phyloP scores from a whole-genome alignment of 1,284 basidiomycete genomes.

The Irpex sp. region DNA sequence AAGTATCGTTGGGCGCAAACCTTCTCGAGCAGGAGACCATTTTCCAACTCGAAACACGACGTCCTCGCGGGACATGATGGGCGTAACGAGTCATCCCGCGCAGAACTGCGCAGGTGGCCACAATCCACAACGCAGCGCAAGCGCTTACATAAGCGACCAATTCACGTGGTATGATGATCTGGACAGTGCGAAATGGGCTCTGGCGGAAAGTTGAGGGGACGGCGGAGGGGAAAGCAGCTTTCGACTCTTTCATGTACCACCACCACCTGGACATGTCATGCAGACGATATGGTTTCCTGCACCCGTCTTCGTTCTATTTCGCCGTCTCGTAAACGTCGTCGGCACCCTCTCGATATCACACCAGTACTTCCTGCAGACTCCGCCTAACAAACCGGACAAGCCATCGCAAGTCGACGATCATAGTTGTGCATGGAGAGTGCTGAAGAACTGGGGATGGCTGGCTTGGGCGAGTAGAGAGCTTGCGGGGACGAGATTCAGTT shows the following conservation, averaged over 20 bases:
- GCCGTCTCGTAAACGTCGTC: conserved; percentile 61
- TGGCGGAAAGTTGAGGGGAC: background rate
- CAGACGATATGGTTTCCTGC: conserved; percentile 54
- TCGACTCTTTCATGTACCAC: background rate
- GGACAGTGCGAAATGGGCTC: background rate
- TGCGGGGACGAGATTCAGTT: conserved; percentile 2
- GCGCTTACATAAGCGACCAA: background rate
- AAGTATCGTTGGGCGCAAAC: no score
- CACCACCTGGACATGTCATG: conserved; percentile 33
- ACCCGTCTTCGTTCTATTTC: conserved; percentile 56
- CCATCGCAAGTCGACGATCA: conserved; percentile 3
- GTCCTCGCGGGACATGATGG: no score
- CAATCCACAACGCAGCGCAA: background rate
- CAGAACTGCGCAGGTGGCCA: background rate
- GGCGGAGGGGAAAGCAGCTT: background rate
- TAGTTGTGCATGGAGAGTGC: conserved; percentile 10
- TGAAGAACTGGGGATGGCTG: conserved; percentile 13
- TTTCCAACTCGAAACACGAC: no score
- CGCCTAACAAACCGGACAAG: conserved; percentile 12
- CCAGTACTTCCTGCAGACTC: conserved; percentile 43
- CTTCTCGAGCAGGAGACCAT: no score
- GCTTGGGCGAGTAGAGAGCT: conserved; percentile 7
- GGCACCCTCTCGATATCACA: conserved; percentile 64
- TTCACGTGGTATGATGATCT: background rate
- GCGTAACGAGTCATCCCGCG: no score